A percentile compares a stretch with the other conserved stretches of the same genome.
phyloP scores from a whole-genome alignment of 1,284 basidiomycete genomes.

The Schizophyllum commune region DNA sequence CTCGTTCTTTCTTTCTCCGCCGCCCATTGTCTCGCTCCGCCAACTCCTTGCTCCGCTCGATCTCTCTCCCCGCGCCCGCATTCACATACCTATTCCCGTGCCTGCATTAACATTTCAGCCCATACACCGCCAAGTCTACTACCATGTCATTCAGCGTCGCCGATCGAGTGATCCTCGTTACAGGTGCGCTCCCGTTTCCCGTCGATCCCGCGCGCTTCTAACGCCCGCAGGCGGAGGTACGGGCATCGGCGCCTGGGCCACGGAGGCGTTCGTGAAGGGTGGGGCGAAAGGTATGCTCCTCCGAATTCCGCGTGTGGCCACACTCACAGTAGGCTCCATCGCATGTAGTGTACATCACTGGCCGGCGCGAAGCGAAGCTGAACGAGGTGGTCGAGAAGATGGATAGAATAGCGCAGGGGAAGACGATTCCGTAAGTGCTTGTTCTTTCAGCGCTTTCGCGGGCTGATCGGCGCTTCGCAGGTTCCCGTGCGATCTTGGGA shows the following conservation, averaged over 20 bases:
- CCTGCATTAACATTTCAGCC: too few species aligned
- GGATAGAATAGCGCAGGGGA: neutral
- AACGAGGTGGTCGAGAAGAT: neutral
- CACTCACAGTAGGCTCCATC: too few species aligned
- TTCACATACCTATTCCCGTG: too few species aligned
- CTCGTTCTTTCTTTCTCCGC: too few species aligned
- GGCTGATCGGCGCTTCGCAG: neutral
- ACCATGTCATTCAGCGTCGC: neutral
- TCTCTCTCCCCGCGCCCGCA: too few species aligned
- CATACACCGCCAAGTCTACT: too few species aligned
- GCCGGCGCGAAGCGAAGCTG: neutral
- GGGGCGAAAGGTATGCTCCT: neutral
- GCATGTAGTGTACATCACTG: neutral
- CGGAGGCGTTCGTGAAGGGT: constrained; percentile 1
- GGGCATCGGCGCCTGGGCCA: constrained; percentile 1
- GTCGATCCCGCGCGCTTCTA: neutral
- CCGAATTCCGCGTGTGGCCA: too few species aligned
- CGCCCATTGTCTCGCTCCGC: too few species aligned
- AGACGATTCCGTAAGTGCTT: neutral
- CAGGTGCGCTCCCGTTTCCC: neutral
- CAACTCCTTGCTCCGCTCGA: too few species aligned
- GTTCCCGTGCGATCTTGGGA: neutral
- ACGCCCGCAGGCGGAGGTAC: neutral
- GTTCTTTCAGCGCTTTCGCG: neutral
- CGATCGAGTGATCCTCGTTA: neutral